A percentile compares a stretch with the other conserved stretches of the same genome.
Conservation (phyloP, 2,329 filamentous ascomycete species). For the Fusarium sp. region DNA sequence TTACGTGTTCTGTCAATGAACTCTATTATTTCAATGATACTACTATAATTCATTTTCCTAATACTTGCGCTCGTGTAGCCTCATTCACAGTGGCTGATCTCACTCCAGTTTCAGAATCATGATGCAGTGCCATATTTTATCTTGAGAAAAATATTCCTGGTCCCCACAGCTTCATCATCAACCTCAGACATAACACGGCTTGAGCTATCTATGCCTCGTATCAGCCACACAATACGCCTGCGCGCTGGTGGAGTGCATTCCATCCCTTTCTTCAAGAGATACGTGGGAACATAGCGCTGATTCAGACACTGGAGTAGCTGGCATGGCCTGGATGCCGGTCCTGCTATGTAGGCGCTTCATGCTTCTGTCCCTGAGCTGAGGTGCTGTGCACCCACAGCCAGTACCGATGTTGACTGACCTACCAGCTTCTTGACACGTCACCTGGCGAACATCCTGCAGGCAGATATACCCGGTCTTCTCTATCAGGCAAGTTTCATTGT, state of each 20-base stretch:
- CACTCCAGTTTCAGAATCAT: not conserved
- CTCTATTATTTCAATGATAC: not conserved
- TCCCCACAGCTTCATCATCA: not conserved
- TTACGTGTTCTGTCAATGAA: constrained; percentile 20
- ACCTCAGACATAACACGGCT: constrained; percentile 9
- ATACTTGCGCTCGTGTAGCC: not conserved
- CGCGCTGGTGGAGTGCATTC: constrained; percentile 38
- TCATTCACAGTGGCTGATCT: not conserved
- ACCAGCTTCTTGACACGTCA: constrained; percentile 1
- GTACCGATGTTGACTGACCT: constrained; percentile 7
- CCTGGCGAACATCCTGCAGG: not conserved
- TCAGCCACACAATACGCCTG: constrained; percentile 29
- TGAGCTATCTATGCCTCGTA: constrained; percentile 16
- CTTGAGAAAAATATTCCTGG: not conserved
- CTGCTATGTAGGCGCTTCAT: constrained; percentile 13
- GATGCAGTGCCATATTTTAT: no score
- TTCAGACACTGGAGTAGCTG: constrained; percentile 19
- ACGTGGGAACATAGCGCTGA: constrained; percentile 21
- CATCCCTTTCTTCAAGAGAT: constrained; percentile 13
- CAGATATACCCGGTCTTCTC: constrained; percentile 4
- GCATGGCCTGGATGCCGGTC: constrained; percentile 35
- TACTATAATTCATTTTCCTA: not conserved
- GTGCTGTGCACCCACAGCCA: constrained; percentile 1
- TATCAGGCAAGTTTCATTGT: constrained; percentile 25
- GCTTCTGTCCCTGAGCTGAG: constrained; percentile 6